Evolutionary conservation across 208 protist species (phyloP), one percentile per base, ranked within the genome.

Genomic region (Angomonas deanei): DNA sequence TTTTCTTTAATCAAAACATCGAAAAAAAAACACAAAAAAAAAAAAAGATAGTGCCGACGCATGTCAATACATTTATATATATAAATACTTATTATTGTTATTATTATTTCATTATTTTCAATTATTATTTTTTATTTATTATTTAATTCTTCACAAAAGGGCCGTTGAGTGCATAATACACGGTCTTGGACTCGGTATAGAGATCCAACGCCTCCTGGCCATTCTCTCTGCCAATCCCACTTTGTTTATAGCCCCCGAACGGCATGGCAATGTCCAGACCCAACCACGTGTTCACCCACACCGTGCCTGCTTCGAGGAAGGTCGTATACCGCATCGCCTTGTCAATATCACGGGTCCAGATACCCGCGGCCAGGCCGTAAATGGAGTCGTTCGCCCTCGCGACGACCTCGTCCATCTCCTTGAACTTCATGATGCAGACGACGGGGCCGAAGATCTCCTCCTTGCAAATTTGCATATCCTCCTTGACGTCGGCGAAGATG

Each of bases 401-500:
- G 49, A 96, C 72, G 34, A 73, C 88, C 64, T 96, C 88, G 17
- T 92, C 86, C 31, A 94, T 32, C 47, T 76, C 78, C 46, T 76
- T 80, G 74, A 88, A 97, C 74, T 84, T 91, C 68, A 95, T 71
- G 55, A 94, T 75, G 57, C 78, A 91, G 47, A 82, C 80, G 1
- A 96, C 88, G 21, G 91, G 91, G 32, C 91, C 91, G 61, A 96
- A 96, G 75, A 95, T 95, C 70, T 94, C 91, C 62, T 96, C 91
- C 27, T 79, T 59, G 55, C 59, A 83, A 58, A 96, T 90, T 47
- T 64, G 73, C 78, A 90, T 89, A 31, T 83, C 54, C 56, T 93
- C 86, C 39, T 68, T 68, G 33, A 89, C 84, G 58, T 90, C 61
- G 21, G 81, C 50, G 52, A 96, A 92, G 50, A 96, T 76, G 21